These are phyloP conservation scores for Panaeolus papilionaceus DNA, from an alignment of 768 basidiomycete species.

Conservation along the genomic window DNA sequence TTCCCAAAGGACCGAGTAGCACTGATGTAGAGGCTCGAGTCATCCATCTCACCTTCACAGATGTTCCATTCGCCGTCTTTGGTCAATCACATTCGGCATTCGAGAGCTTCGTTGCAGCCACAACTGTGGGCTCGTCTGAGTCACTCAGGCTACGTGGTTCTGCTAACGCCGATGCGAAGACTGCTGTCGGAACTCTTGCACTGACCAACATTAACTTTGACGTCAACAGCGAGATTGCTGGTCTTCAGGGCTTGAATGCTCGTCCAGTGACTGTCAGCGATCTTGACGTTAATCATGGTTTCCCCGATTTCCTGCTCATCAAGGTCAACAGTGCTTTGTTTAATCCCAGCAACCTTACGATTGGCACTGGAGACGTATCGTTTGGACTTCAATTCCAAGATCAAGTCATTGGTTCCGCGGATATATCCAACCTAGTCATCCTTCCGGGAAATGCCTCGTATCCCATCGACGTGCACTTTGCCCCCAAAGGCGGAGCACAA, in stretches of 20 bases:
- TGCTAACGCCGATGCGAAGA: slow-evolving; percentile 62
- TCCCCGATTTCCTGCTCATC: slow-evolving; percentile 70
- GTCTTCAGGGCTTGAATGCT: slow-evolving; percentile 67
- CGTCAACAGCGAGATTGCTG: slow-evolving; percentile 62
- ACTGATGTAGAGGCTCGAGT: slow-evolving; percentile 70
- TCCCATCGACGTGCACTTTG: slow-evolving; percentile 68
- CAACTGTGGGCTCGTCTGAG: slow-evolving; percentile 53
- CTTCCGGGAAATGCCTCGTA: slow-evolving; percentile 63
- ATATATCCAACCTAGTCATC: slow-evolving; percentile 61
- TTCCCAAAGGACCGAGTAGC: slow-evolving; percentile 60
- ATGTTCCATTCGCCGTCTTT: slow-evolving; percentile 66
- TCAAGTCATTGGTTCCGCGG: slow-evolving; percentile 62
- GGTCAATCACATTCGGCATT: slow-evolving; percentile 56
- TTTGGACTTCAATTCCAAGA: slow-evolving; percentile 64
- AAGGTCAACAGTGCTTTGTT: slow-evolving; percentile 63
- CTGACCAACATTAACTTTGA: slow-evolving; percentile 63
- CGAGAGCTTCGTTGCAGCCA: slow-evolving; percentile 65
- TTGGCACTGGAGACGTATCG: slow-evolving; percentile 67
- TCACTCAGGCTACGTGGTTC: slow-evolving; percentile 59
- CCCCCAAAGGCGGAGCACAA: slow-evolving; percentile 59
- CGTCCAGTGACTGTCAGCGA: slow-evolving; percentile 60
- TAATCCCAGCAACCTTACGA: slow-evolving; percentile 62
- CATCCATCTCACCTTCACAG: slow-evolving; percentile 62
- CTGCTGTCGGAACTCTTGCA: slow-evolving; percentile 68
- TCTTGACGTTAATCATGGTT: slow-evolving; percentile 74